These are phyloP conservation scores for Phytopythium sindhum DNA, from an alignment of 352 stramenopile genomes.

Conservation along the genomic window DNA sequence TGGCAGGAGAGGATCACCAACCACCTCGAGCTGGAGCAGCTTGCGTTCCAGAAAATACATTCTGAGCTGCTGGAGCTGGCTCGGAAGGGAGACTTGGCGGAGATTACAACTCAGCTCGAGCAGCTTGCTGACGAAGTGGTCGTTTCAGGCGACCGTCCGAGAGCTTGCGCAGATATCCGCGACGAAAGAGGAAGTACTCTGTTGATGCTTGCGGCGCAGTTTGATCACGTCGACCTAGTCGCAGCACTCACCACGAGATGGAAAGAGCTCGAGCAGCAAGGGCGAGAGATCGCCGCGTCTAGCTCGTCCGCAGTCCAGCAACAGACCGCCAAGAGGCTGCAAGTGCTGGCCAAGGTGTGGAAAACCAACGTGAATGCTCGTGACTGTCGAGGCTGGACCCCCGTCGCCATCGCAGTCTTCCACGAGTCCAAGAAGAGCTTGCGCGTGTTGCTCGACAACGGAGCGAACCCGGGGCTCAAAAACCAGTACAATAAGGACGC, in stretches of 20 bases:
- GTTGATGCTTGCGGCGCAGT: slow-evolving; percentile 67
- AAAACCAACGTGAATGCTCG: slow-evolving; percentile 71
- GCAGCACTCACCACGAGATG: slow-evolving; percentile 58
- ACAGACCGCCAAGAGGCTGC: slow-evolving; percentile 20
- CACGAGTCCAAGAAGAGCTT: slow-evolving; percentile 78
- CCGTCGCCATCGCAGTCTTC: slow-evolving; percentile 82
- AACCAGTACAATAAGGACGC: slow-evolving; percentile 91
- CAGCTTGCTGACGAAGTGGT: slow-evolving; percentile 73
- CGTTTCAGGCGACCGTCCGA: slow-evolving; percentile 48
- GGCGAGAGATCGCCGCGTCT: slow-evolving; percentile 17
- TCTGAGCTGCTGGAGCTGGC: slow-evolving; percentile 65
- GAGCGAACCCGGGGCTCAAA: slow-evolving; percentile 78
- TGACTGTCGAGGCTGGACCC: slow-evolving; percentile 85
- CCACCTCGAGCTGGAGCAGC: slow-evolving; percentile 81
- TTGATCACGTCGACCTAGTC: slow-evolving; percentile 62
- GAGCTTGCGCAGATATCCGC: slow-evolving; percentile 66
- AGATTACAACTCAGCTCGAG: slow-evolving; percentile 56
- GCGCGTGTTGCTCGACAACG: slow-evolving; percentile 69
- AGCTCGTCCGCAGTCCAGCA: slow-evolving; percentile 22
- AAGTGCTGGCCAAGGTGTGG: slow-evolving; percentile 43
- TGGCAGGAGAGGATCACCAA: slow-evolving; percentile 84
- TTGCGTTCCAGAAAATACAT: slow-evolving; percentile 80
- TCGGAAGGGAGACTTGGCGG: slow-evolving; percentile 36
- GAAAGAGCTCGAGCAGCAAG: slow-evolving; percentile 31
- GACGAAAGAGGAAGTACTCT: slow-evolving; percentile 80